Percentiles rank a stretch among this genome's conserved stretches.
Conservation (phyloP, 2,329 filamentous ascomycete species). For the Colletotrichum lupini region DNA sequence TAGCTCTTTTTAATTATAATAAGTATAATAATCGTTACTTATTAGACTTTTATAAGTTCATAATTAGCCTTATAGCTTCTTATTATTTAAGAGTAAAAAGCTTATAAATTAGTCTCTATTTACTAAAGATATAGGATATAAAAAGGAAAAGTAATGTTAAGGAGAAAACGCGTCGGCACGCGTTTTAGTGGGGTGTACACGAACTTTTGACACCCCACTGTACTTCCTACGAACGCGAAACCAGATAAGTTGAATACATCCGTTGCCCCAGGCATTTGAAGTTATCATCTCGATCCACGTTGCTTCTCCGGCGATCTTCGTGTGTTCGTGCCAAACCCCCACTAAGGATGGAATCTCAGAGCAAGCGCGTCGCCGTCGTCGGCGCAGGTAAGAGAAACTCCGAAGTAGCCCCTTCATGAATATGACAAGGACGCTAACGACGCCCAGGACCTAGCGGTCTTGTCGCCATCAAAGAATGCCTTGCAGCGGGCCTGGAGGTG, state of each 20-base stretch:
- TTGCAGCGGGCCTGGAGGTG: constrained; percentile 47
- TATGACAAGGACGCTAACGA: not conserved
- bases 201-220: too few species aligned
- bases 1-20: too few species aligned
- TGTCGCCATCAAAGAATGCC: constrained; percentile 49
- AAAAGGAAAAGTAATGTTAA: too few species aligned
- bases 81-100: too few species aligned
- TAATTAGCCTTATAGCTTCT: too few species aligned
- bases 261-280: not conserved
- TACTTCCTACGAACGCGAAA: not conserved
- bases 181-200: too few species aligned
- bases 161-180: too few species aligned
- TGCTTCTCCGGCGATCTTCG: not conserved
- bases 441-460: constrained; percentile 48
- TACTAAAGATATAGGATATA: too few species aligned
- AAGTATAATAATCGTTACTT: too few species aligned
- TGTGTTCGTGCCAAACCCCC: not conserved
- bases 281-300: not conserved
- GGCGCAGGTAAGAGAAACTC: constrained; percentile 37
- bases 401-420: not conserved
- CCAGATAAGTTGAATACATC: not conserved
- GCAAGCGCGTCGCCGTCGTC: constrained; percentile 39
- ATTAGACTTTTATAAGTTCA: too few species aligned
- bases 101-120: too few species aligned
- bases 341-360: not conserved